Base-by-base conservation (phyloP, 2,329 filamentous ascomycete species). In the Arthrobotrys musiformis region DNA sequence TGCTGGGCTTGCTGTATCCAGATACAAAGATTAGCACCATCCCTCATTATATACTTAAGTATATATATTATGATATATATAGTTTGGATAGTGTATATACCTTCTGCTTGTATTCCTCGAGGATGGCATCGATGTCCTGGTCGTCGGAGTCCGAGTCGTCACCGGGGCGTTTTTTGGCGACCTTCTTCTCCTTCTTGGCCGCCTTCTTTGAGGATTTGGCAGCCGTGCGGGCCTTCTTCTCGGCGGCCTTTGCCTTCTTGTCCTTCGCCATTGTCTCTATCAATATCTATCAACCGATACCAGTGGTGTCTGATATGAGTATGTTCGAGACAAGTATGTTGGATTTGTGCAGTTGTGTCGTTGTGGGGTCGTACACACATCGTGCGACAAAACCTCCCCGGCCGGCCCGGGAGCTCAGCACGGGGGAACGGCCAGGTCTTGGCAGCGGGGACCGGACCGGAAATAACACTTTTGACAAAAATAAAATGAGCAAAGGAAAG, bases 121-220 rank as follows among this genome's bases (percentile, higher is more conserved):
- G 89, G 50, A 99, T 94, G 52, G 91, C 90, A 82, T 99, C 95
- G 40, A 99, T 88, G 84, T 98, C 95, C 13, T 95, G 90, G 81
- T 97, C 94, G 83, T 98, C 94, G 56, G 88, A 92, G 83, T 97
- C 94, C 82, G 92, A 94, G 83, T 94, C 94, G 2, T 37, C 54
- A 83, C 93, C 90, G 13, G 86, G 86, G 83, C 91, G 92, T 62
- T 83, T 85, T 81, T 94, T 93, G 81, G 88, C 86, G 84, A 93
- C 96, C 83, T 96, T 97, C 81, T 95, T 93, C 28, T 91, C 91
- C 83, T 97, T 97, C 84, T 92, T 83, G 42, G 84, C 79, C 1
- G 80, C 66, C 79, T 84, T 85, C 77, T 83, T 83, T 42, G 84
- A 83, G 13, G 80, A 77, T 75, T 85, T 84, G 56, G 83, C 81